A percentile compares a stretch with the other conserved stretches of the same genome.
Conservation (phyloP, 257 asterid species). For the Cruciata laevipes region DNA sequence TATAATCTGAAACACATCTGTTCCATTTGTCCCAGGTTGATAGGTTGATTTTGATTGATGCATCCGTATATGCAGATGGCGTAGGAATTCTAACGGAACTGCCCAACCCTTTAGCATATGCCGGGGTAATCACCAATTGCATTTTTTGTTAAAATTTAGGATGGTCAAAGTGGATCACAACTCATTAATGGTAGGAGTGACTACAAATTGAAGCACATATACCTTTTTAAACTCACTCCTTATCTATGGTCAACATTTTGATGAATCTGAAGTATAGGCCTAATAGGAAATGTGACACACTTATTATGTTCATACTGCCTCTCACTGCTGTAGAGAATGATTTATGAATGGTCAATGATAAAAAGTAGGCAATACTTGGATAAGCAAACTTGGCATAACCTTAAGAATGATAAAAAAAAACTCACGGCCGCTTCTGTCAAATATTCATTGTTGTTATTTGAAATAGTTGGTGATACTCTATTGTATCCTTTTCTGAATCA, state of each 20-base stretch:
- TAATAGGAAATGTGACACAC: neutral
- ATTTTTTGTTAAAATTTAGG: neutral
- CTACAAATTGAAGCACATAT: neutral
- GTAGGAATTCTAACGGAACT: constrained; percentile 39
- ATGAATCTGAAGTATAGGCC: too few species aligned
- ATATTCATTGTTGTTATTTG: neutral
- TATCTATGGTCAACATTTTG: neutral
- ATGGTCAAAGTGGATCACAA: neutral
- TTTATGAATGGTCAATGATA: neutral
- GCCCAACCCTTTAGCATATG: constrained; percentile 54
- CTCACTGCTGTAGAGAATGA: neutral
- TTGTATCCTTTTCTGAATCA: neutral
- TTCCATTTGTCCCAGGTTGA: constrained; percentile 45
- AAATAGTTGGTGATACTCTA: neutral
- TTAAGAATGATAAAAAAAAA: neutral
- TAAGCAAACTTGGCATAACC: neutral
- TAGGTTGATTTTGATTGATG: constrained; percentile 54
- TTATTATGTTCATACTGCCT: neutral
- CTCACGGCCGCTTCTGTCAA: neutral
- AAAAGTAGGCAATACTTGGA: too few species aligned
- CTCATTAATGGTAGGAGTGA: neutral
- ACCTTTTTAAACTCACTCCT: neutral
- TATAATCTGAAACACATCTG: neutral
- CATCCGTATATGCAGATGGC: constrained; percentile 55
- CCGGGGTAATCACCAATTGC: constrained; percentile 42